A percentile compares a stretch with the other conserved stretches of the same genome.
These are phyloP conservation scores for Suillus placidus DNA, from an alignment of 768 basidiomycete species.

Conservation along the genomic window DNA sequence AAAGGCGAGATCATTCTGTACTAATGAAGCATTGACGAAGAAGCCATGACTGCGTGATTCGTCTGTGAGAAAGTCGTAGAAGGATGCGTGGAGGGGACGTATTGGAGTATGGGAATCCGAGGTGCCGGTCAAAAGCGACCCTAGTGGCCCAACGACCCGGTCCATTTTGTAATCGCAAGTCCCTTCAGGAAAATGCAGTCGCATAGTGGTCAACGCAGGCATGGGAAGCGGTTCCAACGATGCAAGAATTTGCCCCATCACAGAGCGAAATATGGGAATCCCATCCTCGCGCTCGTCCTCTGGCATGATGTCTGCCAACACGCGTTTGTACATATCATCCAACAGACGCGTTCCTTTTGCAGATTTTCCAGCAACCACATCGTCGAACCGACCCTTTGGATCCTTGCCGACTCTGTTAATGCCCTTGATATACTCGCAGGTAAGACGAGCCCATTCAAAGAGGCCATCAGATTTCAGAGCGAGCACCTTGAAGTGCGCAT, in stretches of 20 bases:
- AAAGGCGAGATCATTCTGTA: constrained; percentile 12
- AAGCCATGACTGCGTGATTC: constrained; percentile 15
- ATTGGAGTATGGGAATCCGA: background rate
- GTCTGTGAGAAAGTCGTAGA: constrained; percentile 29
- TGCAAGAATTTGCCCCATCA: constrained; percentile 6
- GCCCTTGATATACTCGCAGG: constrained; percentile 12
- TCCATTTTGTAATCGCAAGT: constrained; percentile 28
- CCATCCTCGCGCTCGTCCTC: background rate
- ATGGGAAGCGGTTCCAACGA: constrained; percentile 9
- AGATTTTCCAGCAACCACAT: background rate
- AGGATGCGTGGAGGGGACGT: constrained; percentile 27
- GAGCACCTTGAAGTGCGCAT: background rate
- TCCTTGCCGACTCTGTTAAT: background rate
- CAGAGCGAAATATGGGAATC: constrained; percentile 5
- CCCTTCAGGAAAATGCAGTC: background rate
- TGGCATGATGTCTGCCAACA: constrained; percentile 5
- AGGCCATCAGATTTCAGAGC: constrained; percentile 10
- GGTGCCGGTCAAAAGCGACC: constrained; percentile 9
- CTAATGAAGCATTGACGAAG: background rate
- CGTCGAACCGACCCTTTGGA: constrained; percentile 3
- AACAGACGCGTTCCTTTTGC: background rate
- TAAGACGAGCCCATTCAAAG: constrained; percentile 14
- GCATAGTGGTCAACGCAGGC: background rate
- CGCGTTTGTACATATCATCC: constrained; percentile 7
- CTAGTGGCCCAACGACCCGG: background rate